Evolutionary conservation across 768 basidiomycete species (phyloP), one percentile per base, ranked within the genome.

Genomic region (Panus rudis): DNA sequence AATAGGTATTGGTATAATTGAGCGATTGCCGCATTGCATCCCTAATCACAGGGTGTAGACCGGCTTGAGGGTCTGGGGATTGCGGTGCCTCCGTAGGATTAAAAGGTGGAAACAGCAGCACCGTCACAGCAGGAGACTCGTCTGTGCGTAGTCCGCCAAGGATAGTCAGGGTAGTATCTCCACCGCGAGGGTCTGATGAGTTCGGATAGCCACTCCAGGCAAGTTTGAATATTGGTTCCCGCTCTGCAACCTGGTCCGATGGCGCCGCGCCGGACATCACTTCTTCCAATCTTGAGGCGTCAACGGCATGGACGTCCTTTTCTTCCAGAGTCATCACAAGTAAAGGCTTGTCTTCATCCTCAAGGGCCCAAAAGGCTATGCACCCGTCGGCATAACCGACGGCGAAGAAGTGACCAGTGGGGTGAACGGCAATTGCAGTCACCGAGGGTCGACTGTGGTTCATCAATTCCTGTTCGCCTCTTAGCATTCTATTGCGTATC

Each of bases 141-240:
- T 64, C 66, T 2, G 63, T 48, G n/a, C 67, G 59, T 26, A 78
- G 67, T 0, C 92, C 92, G n/a, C 92, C 92, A 8, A 94, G 71
- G 17, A 92, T 66, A 1, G 83, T 71, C 3, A 94, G 64, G 1
- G 78, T 67, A 0, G 90, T 91, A 37, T 78, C 74, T n/a, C 80
- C 85, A 31, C 84, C 71, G 55, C 80, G 64, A 38, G 78, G 70
- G 66, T 82, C 79, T 4, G 70, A 55, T 2, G 78, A 77, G 54
- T 82, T 79, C 0, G 81, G 67, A 60, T 83, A 90, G 1, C 76
- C 74, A 43, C 83, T 85, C 92, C 91, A 96, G 1, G 84, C 68
- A 4, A 93, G 67, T 57, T 87, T 92, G 71, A 86, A 91, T 25
- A 96, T 76, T 4, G 92, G 87, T 54, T 92, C 90, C 51, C 81